Evolutionary conservation across 2,329 filamentous ascomycete species (phyloP).

Genomic region (Claviceps cyperi): DNA sequence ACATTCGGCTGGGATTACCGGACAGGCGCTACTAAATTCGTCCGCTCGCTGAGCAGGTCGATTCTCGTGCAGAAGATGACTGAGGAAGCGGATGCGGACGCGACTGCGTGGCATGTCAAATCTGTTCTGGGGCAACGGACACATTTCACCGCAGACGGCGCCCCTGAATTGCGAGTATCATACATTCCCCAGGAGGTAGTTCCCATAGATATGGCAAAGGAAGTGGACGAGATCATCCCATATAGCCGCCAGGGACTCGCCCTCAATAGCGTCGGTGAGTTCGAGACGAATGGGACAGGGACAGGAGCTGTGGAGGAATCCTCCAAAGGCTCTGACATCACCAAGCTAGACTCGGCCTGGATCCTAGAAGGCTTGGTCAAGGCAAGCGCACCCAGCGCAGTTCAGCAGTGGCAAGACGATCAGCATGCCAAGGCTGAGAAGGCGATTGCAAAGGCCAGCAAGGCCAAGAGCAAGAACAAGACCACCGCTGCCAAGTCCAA

Average conservation of each 20-base stretch:
- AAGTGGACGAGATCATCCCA: conserved; percentile 46
- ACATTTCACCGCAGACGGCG: conserved; percentile 61
- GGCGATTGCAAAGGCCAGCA: conserved; percentile 9
- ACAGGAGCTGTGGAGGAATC: conserved; percentile 13
- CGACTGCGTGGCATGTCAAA: conserved; percentile 38
- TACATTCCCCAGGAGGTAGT: conserved; percentile 67
- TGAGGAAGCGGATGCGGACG: conserved; percentile 12
- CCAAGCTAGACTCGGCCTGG: conserved; percentile 37
- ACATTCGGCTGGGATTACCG: conserved; percentile 77
- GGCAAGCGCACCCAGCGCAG: conserved; percentile 11
- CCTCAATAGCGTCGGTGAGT: conserved; percentile 53
- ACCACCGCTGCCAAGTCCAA: conserved; percentile 10
- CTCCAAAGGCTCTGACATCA: conserved; percentile 45
- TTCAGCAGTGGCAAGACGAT: conserved; percentile 16
- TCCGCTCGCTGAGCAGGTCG: conserved; percentile 64
- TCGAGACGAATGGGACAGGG: conserved; percentile 21
- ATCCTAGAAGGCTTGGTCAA: conserved; percentile 21
- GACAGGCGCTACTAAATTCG: conserved; percentile 69
- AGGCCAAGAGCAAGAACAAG: conserved; percentile 5
- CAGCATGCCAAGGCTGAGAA: conserved; percentile 10
- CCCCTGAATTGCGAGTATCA: conserved; percentile 63
- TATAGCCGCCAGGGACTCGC: conserved; percentile 40
- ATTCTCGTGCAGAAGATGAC: conserved; percentile 49
- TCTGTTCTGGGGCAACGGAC: conserved; percentile 52
- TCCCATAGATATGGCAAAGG: conserved; percentile 57